Percentiles rank a stretch among this genome's conserved stretches.
Conservation (phyloP, 169 alveolate genomes). For the Prorocentrum cordatum region DNA sequence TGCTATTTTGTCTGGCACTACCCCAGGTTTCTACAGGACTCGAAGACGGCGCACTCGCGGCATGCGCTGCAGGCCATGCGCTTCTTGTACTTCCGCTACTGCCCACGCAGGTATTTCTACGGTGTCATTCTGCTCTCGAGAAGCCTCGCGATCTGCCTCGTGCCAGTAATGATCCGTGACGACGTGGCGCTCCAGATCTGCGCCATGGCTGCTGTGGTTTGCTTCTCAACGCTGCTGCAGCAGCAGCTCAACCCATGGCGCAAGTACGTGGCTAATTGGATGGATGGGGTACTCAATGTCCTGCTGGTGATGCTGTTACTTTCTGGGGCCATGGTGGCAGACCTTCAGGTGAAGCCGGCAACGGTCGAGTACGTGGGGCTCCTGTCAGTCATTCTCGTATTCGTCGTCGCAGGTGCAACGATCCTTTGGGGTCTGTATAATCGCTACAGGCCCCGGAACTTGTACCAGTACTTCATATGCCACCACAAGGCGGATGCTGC, state of each 20-base stretch:
- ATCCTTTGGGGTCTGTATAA: neutral
- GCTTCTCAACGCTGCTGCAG: neutral
- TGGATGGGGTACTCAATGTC: neutral
- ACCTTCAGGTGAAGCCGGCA: neutral
- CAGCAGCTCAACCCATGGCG: neutral
- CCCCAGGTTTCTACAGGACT: no score
- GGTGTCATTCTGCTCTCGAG: neutral
- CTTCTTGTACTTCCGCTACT: neutral
- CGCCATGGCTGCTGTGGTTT: neutral
- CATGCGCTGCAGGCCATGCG: no score
- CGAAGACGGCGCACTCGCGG: no score
- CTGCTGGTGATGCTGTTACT: neutral
- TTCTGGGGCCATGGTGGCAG: neutral
- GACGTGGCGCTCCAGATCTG: neutral
- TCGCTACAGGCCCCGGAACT: neutral
- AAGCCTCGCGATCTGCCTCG: neutral
- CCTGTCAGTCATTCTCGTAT: neutral
- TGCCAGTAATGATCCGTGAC: neutral
- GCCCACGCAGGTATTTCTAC: neutral
- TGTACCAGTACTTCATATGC: neutral
- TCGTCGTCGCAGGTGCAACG: neutral
- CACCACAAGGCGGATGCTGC: neutral
- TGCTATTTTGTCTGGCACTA: no score
- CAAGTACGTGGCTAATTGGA: neutral
- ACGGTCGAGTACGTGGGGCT: neutral